Percentiles rank a stretch among this genome's conserved stretches.
These are phyloP conservation scores for Pythium scleroteichum DNA, from an alignment of 352 stramenopile species.

Conservation along the genomic window DNA sequence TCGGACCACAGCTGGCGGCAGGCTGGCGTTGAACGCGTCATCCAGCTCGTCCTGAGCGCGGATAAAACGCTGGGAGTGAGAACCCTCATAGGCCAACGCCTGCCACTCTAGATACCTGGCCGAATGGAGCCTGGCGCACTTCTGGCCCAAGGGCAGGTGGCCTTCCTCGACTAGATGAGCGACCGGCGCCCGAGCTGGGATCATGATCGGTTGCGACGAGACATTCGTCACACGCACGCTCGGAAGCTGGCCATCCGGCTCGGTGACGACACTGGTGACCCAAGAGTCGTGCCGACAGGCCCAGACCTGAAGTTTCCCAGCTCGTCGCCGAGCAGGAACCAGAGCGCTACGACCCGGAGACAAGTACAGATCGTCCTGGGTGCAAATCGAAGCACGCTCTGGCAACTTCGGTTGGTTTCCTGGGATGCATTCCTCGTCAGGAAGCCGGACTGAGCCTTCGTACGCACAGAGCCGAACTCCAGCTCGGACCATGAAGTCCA, in stretches of 20 bases:
- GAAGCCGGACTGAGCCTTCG: slow-evolving; percentile 15
- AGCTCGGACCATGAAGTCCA: slow-evolving; percentile 33
- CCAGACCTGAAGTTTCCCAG: background rate
- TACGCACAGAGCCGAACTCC: slow-evolving; percentile 19
- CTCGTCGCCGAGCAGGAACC: background rate
- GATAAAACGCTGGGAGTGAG: background rate
- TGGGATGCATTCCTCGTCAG: slow-evolving; percentile 17
- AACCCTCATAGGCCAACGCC: slow-evolving; percentile 2
- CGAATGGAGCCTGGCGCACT: slow-evolving; percentile 8
- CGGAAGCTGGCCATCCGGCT: background rate
- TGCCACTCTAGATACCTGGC: slow-evolving; percentile 19
- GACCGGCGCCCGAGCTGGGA: background rate
- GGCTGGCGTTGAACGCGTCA: background rate
- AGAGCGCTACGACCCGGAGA: slow-evolving; percentile 4
- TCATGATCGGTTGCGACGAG: background rate
- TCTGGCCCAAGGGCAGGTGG: slow-evolving; percentile 6
- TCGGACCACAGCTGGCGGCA: background rate
- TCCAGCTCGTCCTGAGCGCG: background rate
- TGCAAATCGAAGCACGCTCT: background rate
- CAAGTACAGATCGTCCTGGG: slow-evolving; percentile 2
- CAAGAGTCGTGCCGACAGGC: background rate
- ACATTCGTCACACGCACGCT: slow-evolving; percentile 9
- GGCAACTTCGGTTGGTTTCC: slow-evolving; percentile 4
- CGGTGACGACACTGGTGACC: background rate
- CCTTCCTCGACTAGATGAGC: slow-evolving; percentile 14